These are phyloP conservation scores for Brassica cretica DNA, from an alignment of 345 rosid species.

Conservation along the genomic window DNA sequence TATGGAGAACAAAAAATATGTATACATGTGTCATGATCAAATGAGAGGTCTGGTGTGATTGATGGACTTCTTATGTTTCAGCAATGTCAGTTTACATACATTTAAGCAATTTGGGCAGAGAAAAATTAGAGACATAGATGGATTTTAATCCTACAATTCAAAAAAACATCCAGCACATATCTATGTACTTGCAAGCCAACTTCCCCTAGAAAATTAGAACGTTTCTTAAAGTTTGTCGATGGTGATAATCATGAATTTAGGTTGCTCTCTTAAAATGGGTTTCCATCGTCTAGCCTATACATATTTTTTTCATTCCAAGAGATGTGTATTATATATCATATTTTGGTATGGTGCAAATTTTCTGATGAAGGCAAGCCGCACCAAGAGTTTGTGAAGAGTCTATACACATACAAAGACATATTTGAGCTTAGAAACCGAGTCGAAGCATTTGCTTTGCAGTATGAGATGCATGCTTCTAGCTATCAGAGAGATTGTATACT, in stretches of 20 bases:
- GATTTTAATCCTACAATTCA: background rate
- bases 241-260: background rate
- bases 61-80: background rate
- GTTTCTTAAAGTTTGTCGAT: background rate
- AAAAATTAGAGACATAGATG: background rate
- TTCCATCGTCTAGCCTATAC: background rate
- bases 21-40: background rate
- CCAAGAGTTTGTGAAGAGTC: conserved; percentile 61
- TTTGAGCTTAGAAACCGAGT: conserved; percentile 70
- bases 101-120: background rate
- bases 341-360: conserved; percentile 46
- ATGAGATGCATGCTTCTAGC: conserved; percentile 45
- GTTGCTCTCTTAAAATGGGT: background rate
- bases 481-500: too few species aligned
- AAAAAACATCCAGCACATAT: background rate
- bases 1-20: background rate
- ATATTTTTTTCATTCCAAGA: background rate
- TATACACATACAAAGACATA: conserved; percentile 70
- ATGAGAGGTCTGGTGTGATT: background rate
- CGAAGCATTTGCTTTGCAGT: conserved; percentile 40
- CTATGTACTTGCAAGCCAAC: background rate
- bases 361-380: conserved; percentile 70
- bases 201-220: background rate
- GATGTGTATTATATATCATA: background rate
- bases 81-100: background rate